Conservation (phyloP, 371 early-diverging fungal genomes). For the Nematocida ausubeli region DNA sequence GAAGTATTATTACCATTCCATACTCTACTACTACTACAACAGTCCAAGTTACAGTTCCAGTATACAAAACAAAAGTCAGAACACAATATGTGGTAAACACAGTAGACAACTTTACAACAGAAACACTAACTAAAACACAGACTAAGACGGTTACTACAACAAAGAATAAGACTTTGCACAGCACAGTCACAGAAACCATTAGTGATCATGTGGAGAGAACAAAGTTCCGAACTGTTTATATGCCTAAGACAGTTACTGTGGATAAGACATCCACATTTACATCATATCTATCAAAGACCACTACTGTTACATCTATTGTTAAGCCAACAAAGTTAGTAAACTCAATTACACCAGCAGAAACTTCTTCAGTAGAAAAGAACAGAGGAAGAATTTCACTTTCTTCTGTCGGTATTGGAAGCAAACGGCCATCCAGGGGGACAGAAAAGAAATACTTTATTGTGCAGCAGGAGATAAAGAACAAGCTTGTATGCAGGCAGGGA, state of each 20-base stretch:
- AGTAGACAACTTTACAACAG: constrained; percentile 45
- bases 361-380: not conserved
- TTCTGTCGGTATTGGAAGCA: not conserved
- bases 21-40: constrained; percentile 46
- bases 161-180: not conserved
- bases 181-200: constrained; percentile 41
- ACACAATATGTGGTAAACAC: constrained; percentile 45
- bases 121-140: constrained; percentile 31
- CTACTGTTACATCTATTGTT: constrained; percentile 13
- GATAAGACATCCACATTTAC: constrained; percentile 24
- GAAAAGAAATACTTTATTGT: constrained; percentile 11
- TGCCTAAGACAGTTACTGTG: constrained; percentile 21
- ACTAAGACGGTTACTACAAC: constrained; percentile 14
- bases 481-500: constrained; percentile 13
- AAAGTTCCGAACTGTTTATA: constrained; percentile 43
- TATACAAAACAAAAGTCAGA: constrained; percentile 22
- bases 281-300: not conserved
- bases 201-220: constrained; percentile 48
- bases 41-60: constrained; percentile 26
- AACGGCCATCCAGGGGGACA: not conserved
- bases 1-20: constrained; percentile 42
- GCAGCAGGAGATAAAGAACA: not conserved
- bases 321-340: too few relatives aligned
- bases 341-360: not conserved
- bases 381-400: not conserved